A percentile compares a stretch with the other conserved stretches of the same genome.
phyloP scores from a whole-genome alignment of 2,329 filamentous ascomycete species.

The Ophiobolus disseminans region DNA sequence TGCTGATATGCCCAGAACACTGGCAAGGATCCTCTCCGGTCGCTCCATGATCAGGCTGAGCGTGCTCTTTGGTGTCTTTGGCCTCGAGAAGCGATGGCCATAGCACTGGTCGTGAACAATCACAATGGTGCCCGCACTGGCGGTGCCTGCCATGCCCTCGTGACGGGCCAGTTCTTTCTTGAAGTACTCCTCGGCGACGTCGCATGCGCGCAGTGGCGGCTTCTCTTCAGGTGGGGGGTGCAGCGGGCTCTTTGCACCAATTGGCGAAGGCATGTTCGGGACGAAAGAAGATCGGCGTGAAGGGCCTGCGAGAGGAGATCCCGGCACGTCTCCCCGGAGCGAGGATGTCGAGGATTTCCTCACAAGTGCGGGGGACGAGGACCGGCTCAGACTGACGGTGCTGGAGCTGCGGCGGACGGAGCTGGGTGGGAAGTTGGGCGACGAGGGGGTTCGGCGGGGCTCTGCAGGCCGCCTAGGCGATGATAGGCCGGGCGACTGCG shows the following conservation, averaged over 20 bases:
- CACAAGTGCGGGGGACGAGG: conserved; percentile 50
- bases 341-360: conserved; percentile 55
- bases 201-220: conserved; percentile 58
- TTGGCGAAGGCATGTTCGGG: conserved; percentile 49
- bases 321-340: conserved; percentile 49
- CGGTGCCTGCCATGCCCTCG: conserved; percentile 52
- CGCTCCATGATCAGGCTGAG: conserved; percentile 88
- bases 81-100: conserved; percentile 87
- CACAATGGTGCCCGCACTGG: conserved; percentile 71
- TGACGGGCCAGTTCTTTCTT: conserved; percentile 71
- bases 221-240: conserved; percentile 48
- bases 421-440: conserved; percentile 36
- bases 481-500: conserved; percentile 37
- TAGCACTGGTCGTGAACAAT: conserved; percentile 94
- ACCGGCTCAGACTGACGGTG: conserved; percentile 49
- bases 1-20: conserved; percentile 78
- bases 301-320: conserved; percentile 44
- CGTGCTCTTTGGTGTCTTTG: conserved; percentile 73
- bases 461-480: conserved; percentile 32
- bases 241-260: conserved; percentile 51
- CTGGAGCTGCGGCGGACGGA: conserved; percentile 54
- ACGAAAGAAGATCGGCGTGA: conserved; percentile 55
- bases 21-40: conserved; percentile 87
- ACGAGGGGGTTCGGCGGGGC: conserved; percentile 32
- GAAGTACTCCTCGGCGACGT: conserved; percentile 73